phyloP scores from a whole-genome alignment of 2,329 filamentous ascomycete species.

The Fusarium zealandicum region DNA sequence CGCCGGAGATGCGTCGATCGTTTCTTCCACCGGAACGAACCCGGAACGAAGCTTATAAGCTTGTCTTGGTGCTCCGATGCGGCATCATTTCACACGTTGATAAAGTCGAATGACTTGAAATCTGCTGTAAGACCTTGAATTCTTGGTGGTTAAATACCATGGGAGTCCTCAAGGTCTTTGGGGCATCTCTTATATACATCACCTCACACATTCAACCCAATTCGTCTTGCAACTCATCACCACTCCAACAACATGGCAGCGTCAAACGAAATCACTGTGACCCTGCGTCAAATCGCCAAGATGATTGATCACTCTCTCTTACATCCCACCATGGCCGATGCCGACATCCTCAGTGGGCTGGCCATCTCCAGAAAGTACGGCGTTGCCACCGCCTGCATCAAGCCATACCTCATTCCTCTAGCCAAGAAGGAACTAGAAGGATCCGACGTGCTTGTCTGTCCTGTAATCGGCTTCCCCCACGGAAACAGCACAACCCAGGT shows the following conservation, averaged over 20 bases:
- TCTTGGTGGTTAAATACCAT: not conserved
- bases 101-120: too few species aligned
- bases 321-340: constrained; percentile 67
- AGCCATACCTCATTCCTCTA: constrained; percentile 61
- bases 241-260: not conserved
- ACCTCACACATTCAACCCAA: not conserved
- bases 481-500: constrained; percentile 61
- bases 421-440: constrained; percentile 57
- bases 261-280: constrained; percentile 46
- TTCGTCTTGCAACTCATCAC: not conserved
- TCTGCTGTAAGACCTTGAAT: too few species aligned
- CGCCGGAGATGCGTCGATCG: not conserved
- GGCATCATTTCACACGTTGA: too few species aligned
- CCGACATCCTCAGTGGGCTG: constrained; percentile 58
- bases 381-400: constrained; percentile 65
- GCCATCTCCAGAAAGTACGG: constrained; percentile 54
- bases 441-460: constrained; percentile 58
- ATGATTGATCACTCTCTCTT: constrained; percentile 68
- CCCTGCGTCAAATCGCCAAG: constrained; percentile 57
- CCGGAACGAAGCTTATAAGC: not conserved
- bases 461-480: constrained; percentile 68
- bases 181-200: too few species aligned
- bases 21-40: not conserved
- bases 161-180: not conserved
- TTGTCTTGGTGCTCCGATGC: too few species aligned